Evolutionary conservation across 2,329 filamentous ascomycete genomes (phyloP).

Genomic region (Nemania abortiva): DNA sequence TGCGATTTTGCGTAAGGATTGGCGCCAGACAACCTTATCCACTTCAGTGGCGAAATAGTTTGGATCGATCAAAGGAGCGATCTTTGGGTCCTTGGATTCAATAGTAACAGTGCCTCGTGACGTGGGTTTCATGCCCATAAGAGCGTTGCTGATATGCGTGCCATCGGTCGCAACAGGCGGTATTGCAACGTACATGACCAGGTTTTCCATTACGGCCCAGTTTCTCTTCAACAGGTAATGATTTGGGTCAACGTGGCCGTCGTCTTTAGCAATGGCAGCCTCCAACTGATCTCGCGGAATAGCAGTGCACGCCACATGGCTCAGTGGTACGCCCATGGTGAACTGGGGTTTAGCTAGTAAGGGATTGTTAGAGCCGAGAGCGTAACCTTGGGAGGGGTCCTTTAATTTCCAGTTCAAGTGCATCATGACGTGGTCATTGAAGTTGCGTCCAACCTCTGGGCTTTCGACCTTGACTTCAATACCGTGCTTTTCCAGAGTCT

Average conservation of each 20-base stretch:
- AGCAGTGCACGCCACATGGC: constrained; percentile 38
- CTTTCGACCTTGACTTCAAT: constrained; percentile 38
- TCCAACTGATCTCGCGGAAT: constrained; percentile 32
- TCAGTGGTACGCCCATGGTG: constrained; percentile 35
- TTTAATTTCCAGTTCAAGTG: constrained; percentile 45
- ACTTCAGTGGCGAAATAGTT: constrained; percentile 44
- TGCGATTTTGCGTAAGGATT: constrained; percentile 34
- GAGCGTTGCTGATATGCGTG: constrained; percentile 37
- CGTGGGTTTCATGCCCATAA: constrained; percentile 41
- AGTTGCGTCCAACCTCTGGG: constrained; percentile 40
- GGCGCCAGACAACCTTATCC: constrained; percentile 41
- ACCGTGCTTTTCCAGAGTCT: constrained; percentile 31
- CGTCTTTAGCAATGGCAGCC: constrained; percentile 44
- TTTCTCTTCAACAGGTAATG: constrained; percentile 11
- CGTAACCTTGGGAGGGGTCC: constrained; percentile 43
- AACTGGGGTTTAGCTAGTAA: constrained; percentile 41
- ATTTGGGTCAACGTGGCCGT: constrained; percentile 32
- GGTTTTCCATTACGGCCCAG: constrained; percentile 44
- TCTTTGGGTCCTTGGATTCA: constrained; percentile 36
- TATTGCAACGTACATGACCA: constrained; percentile 41
- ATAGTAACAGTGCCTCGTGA: constrained; percentile 43
- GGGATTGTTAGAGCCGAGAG: constrained; percentile 44
- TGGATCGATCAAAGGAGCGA: constrained; percentile 42
- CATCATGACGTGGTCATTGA: constrained; percentile 42
- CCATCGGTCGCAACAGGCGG: constrained; percentile 34